phyloP scores from a whole-genome alignment of 345 rosid genomes.

The Linum tenue region DNA sequence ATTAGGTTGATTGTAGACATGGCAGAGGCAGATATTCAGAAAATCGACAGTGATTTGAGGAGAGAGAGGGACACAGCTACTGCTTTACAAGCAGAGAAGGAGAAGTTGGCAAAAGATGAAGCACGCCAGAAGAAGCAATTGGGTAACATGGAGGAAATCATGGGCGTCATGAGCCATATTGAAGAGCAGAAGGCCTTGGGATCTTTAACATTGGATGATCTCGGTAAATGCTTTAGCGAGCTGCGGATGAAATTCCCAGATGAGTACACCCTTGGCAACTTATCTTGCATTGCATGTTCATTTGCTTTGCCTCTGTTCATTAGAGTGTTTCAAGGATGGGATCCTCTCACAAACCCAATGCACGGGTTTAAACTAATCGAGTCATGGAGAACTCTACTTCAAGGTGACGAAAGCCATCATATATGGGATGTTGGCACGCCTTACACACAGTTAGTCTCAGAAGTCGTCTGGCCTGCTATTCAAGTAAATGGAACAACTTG shows the following conservation, averaged over 20 bases:
- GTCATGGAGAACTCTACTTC: slow-evolving; percentile 61
- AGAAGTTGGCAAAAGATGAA: slow-evolving; percentile 48
- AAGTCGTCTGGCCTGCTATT: slow-evolving; percentile 74
- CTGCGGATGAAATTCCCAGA: slow-evolving; percentile 44
- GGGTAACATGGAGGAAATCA: slow-evolving; percentile 52
- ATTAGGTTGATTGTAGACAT: slow-evolving; percentile 64
- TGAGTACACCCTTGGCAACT: slow-evolving; percentile 70
- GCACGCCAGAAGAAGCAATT: slow-evolving; percentile 47
- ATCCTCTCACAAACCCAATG: slow-evolving; percentile 61
- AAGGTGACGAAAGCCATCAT: slow-evolving; percentile 48
- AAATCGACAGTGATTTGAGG: slow-evolving; percentile 71
- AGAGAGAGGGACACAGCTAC: slow-evolving; percentile 77
- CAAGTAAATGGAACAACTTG: slow-evolving; percentile 77
- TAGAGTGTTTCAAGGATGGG: slow-evolving; percentile 90
- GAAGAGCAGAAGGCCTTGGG: slow-evolving; percentile 54
- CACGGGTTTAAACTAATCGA: slow-evolving; percentile 54
- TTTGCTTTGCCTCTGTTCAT: slow-evolving; percentile 69
- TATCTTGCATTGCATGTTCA: slow-evolving; percentile 69
- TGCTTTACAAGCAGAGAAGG: slow-evolving; percentile 74
- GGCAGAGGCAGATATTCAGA: slow-evolving; percentile 79
- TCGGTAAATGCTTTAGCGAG: slow-evolving; percentile 42
- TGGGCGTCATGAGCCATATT: slow-evolving; percentile 32
- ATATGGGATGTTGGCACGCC: slow-evolving; percentile 66
- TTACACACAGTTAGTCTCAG: slow-evolving; percentile 64
- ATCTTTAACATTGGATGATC: slow-evolving; percentile 49